Percentiles rank a stretch among this genome's conserved stretches.
These are phyloP conservation scores for Lagerstroemia speciosa DNA, from an alignment of 345 rosid species.

Conservation along the genomic window DNA sequence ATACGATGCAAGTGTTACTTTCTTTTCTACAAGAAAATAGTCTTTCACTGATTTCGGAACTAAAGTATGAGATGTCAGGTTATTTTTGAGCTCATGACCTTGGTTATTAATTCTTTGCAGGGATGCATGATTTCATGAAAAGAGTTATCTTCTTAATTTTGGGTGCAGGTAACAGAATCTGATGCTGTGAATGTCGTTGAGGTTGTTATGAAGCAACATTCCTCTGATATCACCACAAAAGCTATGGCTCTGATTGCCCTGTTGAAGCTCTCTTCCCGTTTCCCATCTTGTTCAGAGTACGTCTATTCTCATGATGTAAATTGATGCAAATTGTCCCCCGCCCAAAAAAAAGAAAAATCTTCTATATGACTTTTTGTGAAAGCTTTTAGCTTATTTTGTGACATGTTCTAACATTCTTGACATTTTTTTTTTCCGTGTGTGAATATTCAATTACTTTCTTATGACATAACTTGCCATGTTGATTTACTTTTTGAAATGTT, in stretches of 20 bases:
- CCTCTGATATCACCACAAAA: conserved; percentile 71
- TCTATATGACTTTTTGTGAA: background rate
- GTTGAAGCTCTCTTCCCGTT: conserved; percentile 91
- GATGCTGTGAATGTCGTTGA: conserved; percentile 87
- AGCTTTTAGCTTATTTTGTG: background rate
- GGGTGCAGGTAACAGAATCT: conserved; percentile 77
- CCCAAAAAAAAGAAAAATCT: background rate
- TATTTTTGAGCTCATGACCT: background rate
- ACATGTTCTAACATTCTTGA: background rate
- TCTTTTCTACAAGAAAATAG: background rate
- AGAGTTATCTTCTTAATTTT: conserved; percentile 8
- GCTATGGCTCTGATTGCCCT: conserved; percentile 88
- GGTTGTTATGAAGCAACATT: conserved; percentile 54
- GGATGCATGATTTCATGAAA: background rate
- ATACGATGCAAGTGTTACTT: background rate
- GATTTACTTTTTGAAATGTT: background rate
- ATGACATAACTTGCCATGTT: background rate
- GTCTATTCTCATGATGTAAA: conserved; percentile 13
- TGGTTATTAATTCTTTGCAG: background rate
- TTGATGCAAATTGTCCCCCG: background rate
- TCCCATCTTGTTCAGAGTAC: conserved; percentile 88
- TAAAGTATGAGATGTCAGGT: background rate
- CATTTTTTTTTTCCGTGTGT: background rate
- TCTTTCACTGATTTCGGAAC: background rate
- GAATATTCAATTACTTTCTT: background rate